Conservation (phyloP, 768 basidiomycete genomes). For the Tylopilus felleus region DNA sequence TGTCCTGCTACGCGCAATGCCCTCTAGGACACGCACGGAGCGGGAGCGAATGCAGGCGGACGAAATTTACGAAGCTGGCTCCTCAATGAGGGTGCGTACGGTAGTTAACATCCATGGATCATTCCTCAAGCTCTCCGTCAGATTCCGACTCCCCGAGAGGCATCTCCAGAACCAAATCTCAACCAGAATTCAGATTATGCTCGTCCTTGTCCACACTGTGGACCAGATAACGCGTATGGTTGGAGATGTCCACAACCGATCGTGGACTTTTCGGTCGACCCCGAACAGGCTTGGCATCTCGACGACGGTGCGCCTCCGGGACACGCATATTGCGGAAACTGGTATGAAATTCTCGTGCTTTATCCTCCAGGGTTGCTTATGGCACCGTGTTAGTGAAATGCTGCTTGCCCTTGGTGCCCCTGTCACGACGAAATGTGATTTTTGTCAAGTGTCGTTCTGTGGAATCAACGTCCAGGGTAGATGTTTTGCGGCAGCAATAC, state of each 20-base stretch:
- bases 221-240: slow-evolving; percentile 63
- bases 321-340: slow-evolving; percentile 79
- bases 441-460: slow-evolving; percentile 81
- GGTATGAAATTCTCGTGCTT: slow-evolving; percentile 42
- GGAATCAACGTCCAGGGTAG: slow-evolving; percentile 75
- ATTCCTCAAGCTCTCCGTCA: slow-evolving; percentile 25
- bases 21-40: slow-evolving; percentile 62
- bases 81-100: slow-evolving; percentile 56
- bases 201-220: slow-evolving; percentile 79
- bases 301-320: slow-evolving; percentile 79
- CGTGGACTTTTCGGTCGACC: slow-evolving; percentile 62
- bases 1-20: slow-evolving; percentile 64
- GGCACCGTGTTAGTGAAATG: slow-evolving; percentile 52
- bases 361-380: neutral
- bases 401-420: slow-evolving; percentile 71
- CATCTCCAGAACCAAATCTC: slow-evolving; percentile 72
- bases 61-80: slow-evolving; percentile 65
- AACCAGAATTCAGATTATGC: slow-evolving; percentile 62
- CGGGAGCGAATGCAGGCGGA: slow-evolving; percentile 80
- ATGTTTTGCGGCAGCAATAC: slow-evolving; percentile 58
- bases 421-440: slow-evolving; percentile 76
- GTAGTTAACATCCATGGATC: neutral
- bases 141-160: slow-evolving; percentile 74
- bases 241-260: slow-evolving; percentile 84
- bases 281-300: slow-evolving; percentile 71